Percentiles rank a stretch among this genome's conserved stretches.
These are phyloP conservation scores for Alternaria consortialis DNA, from an alignment of 2,329 filamentous ascomycete genomes.

Conservation along the genomic window DNA sequence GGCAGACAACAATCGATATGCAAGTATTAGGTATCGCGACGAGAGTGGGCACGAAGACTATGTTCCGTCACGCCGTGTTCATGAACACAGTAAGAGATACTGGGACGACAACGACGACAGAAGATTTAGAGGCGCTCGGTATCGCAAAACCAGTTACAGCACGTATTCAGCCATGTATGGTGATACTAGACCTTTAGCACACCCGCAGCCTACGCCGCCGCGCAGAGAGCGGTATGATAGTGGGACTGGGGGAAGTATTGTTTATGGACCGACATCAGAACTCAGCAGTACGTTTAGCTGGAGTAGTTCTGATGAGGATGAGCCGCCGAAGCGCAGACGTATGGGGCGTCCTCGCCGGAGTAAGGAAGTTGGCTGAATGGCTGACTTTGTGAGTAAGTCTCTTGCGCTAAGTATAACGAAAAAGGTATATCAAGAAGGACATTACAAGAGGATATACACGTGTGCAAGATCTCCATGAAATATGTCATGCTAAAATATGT, in stretches of 20 bases:
- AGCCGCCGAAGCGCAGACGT: neutral
- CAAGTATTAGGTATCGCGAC: neutral
- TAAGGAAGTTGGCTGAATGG: neutral
- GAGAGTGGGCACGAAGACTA: neutral
- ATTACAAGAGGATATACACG: neutral
- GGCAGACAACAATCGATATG: neutral
- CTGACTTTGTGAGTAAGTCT: neutral
- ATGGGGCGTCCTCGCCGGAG: neutral
- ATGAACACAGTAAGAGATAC: constrained; percentile 28
- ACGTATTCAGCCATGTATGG: neutral
- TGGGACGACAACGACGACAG: constrained; percentile 20
- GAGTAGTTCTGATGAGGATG: neutral
- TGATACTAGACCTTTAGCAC: neutral
- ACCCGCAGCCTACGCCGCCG: neutral
- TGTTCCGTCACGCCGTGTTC: constrained; percentile 23
- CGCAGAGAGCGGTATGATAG: neutral
- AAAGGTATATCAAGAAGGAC: neutral
- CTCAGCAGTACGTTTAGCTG: constrained; percentile 11
- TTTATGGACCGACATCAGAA: neutral
- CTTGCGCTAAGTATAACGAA: neutral
- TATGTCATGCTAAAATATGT: neutral
- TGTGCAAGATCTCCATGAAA: neutral
- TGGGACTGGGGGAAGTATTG: neutral
- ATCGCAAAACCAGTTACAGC: neutral
- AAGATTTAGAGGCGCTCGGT: neutral